Evolutionary conservation across 169 alveolate genomes (phyloP).

Genomic region (Babesia gibsoni): DNA sequence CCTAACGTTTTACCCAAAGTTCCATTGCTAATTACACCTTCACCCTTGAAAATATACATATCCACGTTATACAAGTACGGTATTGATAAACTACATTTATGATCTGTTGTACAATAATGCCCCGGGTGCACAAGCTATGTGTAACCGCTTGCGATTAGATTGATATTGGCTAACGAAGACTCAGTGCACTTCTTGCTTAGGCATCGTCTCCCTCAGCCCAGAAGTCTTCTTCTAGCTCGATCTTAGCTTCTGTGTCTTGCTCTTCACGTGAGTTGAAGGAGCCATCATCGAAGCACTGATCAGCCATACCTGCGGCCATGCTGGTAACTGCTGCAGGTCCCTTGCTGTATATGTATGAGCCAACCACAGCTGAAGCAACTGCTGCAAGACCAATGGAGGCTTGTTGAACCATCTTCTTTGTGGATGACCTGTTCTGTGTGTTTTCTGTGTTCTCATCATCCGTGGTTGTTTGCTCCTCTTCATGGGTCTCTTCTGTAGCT

Average conservation of each 20-base stretch:
- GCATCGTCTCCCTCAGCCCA: slow-evolving; percentile 48
- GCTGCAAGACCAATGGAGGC: slow-evolving; percentile 40
- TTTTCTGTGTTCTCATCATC: slow-evolving; percentile 17
- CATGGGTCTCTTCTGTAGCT: neutral
- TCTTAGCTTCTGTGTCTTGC: slow-evolving; percentile 15
- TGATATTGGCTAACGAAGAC: neutral
- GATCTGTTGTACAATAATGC: neutral
- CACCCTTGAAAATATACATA: too few species aligned
- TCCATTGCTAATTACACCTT: too few species aligned
- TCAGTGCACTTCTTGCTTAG: neutral
- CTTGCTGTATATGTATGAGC: slow-evolving; percentile 25
- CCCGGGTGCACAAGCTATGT: neutral
- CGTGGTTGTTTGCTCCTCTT: neutral
- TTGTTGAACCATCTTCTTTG: slow-evolving; percentile 6
- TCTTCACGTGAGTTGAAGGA: slow-evolving; percentile 1
- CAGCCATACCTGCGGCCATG: slow-evolving; percentile 5
- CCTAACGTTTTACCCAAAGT: too few species aligned
- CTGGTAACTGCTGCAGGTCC: slow-evolving; percentile 5
- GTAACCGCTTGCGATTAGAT: neutral
- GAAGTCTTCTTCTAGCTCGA: slow-evolving; percentile 45
- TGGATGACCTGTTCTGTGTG: neutral
- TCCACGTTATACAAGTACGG: too few species aligned
- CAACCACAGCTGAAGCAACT: slow-evolving; percentile 22
- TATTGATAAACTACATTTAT: neutral
- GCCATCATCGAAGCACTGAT: slow-evolving; percentile 30